Percentiles rank a stretch among this genome's conserved stretches.
phyloP scores from a whole-genome alignment of 768 basidiomycete species.

The Crassisporium funariophilum region DNA sequence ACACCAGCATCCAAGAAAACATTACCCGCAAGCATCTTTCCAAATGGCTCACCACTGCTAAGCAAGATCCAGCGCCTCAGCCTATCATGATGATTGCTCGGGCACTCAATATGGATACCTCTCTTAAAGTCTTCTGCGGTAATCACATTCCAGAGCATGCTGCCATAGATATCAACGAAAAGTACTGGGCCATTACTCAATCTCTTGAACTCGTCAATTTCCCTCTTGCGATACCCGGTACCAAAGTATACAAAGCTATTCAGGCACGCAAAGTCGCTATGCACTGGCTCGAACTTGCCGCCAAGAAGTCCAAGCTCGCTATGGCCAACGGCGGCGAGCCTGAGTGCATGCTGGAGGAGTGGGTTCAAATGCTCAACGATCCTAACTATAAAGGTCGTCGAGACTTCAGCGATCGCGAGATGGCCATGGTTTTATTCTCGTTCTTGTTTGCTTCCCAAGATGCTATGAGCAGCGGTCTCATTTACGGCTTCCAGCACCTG shows the following conservation, averaged over 20 bases:
- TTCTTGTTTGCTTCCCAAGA: slow-evolving; percentile 98
- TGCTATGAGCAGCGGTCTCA: slow-evolving; percentile 96
- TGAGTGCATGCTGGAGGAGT: slow-evolving; percentile 90
- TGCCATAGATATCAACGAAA: slow-evolving; percentile 80
- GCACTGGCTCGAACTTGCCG: slow-evolving; percentile 78
- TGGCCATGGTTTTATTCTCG: slow-evolving; percentile 95
- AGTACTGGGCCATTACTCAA: slow-evolving; percentile 95
- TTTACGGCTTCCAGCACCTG: slow-evolving; percentile 95
- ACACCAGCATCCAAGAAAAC: slow-evolving; percentile 79
- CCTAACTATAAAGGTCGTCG: slow-evolving; percentile 72
- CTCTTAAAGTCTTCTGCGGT: slow-evolving; percentile 94
- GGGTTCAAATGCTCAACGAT: slow-evolving; percentile 76
- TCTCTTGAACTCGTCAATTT: slow-evolving; percentile 99
- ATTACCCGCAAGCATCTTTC: slow-evolving; percentile 78
- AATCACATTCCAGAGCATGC: slow-evolving; percentile 82
- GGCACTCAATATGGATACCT: slow-evolving; percentile 95
- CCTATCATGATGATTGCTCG: slow-evolving; percentile 91
- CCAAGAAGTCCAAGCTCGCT: slow-evolving; percentile 73
- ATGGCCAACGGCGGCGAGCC: slow-evolving; percentile 83
- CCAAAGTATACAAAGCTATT: slow-evolving; percentile 93
- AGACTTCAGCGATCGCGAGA: slow-evolving; percentile 92
- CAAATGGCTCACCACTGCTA: slow-evolving; percentile 67
- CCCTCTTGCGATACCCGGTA: slow-evolving; percentile 92
- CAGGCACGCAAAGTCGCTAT: slow-evolving; percentile 87
- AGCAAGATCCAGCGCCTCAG: slow-evolving; percentile 48